Percentiles rank a stretch among this genome's conserved stretches.
These are phyloP conservation scores for Sporisorium iseilematis-ciliati DNA, from an alignment of 1,284 basidiomycete genomes.

Conservation along the genomic window DNA sequence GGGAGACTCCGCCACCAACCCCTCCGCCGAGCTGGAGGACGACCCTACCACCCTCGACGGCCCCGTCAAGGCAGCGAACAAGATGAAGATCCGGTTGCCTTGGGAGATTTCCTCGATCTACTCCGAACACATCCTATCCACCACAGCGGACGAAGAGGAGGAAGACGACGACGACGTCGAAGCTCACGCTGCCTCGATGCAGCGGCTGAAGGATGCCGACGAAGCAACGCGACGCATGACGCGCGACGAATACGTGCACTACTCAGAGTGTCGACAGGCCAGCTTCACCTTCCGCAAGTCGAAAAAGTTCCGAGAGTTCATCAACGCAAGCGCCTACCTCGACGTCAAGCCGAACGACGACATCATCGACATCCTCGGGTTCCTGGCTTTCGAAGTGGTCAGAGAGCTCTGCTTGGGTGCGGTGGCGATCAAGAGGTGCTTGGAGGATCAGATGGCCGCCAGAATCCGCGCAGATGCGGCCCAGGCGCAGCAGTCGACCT, in stretches of 20 bases:
- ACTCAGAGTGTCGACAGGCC: conserved; percentile 95
- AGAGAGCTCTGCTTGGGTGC: conserved; percentile 81
- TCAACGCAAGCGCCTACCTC: conserved; percentile 88
- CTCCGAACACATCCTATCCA: conserved; percentile 73
- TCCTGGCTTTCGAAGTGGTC: conserved; percentile 96
- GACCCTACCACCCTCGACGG: conserved; percentile 37
- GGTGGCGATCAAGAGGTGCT: conserved; percentile 55
- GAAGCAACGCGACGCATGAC: conserved; percentile 96
- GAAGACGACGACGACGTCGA: conserved; percentile 87
- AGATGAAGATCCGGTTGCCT: conserved; percentile 92
- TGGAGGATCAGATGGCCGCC: conserved; percentile 49
- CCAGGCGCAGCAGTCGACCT: conserved; percentile 6
- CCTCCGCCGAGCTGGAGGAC: conserved; percentile 40
- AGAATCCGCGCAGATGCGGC: conserved; percentile 17
- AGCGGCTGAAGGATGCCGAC: conserved; percentile 84
- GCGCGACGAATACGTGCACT: conserved; percentile 94
- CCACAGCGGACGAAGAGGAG: conserved; percentile 89
- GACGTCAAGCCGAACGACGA: conserved; percentile 94
- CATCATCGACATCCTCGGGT: conserved; percentile 95
- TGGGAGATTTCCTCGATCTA: conserved; percentile 96
- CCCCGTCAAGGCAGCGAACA: conserved; percentile 85
- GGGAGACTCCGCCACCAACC: conserved; percentile 76
- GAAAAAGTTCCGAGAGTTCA: conserved; percentile 94
- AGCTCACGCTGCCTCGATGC: conserved; percentile 92
- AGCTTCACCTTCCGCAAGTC: conserved; percentile 91